Base-by-base conservation (phyloP, 306 rosid species). In the Hippophae gyantsensis region DNA sequence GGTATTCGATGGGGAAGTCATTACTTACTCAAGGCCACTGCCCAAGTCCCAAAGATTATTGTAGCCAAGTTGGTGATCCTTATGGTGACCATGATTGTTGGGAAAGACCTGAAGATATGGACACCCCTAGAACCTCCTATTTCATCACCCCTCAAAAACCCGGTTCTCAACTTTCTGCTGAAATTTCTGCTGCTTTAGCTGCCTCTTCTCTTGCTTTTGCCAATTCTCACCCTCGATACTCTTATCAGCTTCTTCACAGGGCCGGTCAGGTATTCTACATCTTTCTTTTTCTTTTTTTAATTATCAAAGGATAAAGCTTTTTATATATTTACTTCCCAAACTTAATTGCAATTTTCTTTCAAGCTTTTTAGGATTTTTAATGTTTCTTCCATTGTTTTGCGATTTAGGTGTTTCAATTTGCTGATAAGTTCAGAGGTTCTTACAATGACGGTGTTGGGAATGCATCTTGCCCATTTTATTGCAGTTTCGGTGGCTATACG, bases 81-180 rank as follows among this genome's bases (percentile, higher is more conserved):
- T 1, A 58, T 32, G 50, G 9, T 9, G 84, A 84, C 44, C 89
- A 80, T 11, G 9, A 9, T 52, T 83, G 86, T 48, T 83, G 86
- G 86, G 63, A 83, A 68, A 83, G 89, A 47, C 89, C 84, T 11
- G 86, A 83, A 56, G 89, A 80, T 56, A 72, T 83, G 89, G 86
- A 83, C 69, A 72, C 80, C 0, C 83, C 64, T 6, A 70, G 84
- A 62, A 77, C 76, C 0, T 26, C 78, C 3, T 80, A 38, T 44
- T 76, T 61, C 7, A 79, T 77, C 0, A 67, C 23, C 38, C 59
- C 12, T 7, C 43, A 48, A 57, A 32, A 13, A 14, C 89, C 84
- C 6, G 89, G 80, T 5, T 72, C 83, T 53, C 81, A 83, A 62
- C 66, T 83, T 10, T 69, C 86, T 1, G 80, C 74, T 0, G 69